phyloP scores from a whole-genome alignment of 2,329 filamentous ascomycete species.

The Fusarium luffae region DNA sequence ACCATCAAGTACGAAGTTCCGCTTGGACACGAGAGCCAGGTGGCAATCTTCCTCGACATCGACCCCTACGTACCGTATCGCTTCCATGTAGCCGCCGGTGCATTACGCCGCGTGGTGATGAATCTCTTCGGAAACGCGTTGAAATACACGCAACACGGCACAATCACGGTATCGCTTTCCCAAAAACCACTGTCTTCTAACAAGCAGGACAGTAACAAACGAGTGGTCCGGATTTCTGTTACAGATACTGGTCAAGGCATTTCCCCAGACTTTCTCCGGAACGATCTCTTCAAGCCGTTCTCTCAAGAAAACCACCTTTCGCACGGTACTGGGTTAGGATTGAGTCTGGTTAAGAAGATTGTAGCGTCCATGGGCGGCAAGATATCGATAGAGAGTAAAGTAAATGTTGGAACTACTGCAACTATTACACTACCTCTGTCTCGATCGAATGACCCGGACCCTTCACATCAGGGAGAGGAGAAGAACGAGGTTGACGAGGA shows the following conservation, averaged over 20 bases:
- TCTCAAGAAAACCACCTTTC: constrained; percentile 70
- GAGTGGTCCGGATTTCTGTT: constrained; percentile 57
- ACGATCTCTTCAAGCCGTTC: constrained; percentile 72
- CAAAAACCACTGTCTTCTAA: constrained; percentile 27
- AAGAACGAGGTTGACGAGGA: constrained; percentile 47
- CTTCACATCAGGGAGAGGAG: constrained; percentile 9
- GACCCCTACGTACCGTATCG: constrained; percentile 60
- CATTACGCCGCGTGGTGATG: constrained; percentile 65
- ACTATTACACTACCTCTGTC: constrained; percentile 49
- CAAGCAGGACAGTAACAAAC: neutral
- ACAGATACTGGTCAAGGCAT: constrained; percentile 75
- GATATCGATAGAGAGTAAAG: constrained; percentile 64
- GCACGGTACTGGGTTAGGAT: constrained; percentile 70
- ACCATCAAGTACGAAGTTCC: constrained; percentile 9
- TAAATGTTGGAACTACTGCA: constrained; percentile 52
- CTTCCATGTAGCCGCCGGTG: constrained; percentile 65
- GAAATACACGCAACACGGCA: constrained; percentile 64
- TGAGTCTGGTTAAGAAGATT: constrained; percentile 72
- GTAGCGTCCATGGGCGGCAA: constrained; percentile 68
- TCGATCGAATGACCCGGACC: neutral
- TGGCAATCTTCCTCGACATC: constrained; percentile 51
- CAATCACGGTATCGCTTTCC: constrained; percentile 46
- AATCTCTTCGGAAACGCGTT: constrained; percentile 72
- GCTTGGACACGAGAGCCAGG: constrained; percentile 29
- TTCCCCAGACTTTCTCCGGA: constrained; percentile 69